Base-by-base conservation (phyloP, 192 early-diverging fungal genomes). In the Gonapodya prolifera region DNA sequence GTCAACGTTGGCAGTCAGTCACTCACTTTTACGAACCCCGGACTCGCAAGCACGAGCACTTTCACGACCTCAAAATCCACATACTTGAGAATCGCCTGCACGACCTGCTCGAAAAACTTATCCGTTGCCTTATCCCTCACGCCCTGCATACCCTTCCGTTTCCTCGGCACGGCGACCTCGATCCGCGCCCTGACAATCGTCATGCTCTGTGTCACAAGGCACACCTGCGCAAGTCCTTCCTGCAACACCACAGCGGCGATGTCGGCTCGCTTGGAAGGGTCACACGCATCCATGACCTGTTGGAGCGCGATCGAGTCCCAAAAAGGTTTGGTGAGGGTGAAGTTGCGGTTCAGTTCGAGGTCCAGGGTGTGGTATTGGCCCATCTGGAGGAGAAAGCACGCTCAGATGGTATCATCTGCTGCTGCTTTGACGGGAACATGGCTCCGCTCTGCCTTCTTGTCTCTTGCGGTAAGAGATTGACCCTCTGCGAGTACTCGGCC, bases 251-350 rank as follows among this genome's bases (percentile, higher is more conserved):
- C 88, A 0, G 96, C 98, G 0, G 92, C 95, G 17, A 97, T 90
- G 73, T 99, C 96, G 2, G 96, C 96, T 77, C 92, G 90, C 35
- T 91, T 90, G 1, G 93, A 87, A 34, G 96, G 86, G 83, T 99
- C 93, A 80, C 94, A 96, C 1, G 95, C 93, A 75, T 92, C 90
- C 30, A 93, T 86, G 69, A 99, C 91, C 61, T 95, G 87, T 78
- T 96, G 92, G 76, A 98, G 82, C 34, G 95, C 86, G 78, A 99
- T 97, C 31, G 91, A 82, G 82, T 99, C 96, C 98, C 98, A 99
- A 76, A 93, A 91, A 35, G 85, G 83, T 84, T 99, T 99, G 35
- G 83, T 82, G 35, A 99, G 81, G 1, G 94, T 95, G 78, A 99
- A 96, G 75, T 87, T 90, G 77, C 92, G 90, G 81, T 94, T 92